Conservation (phyloP, 2,329 filamentous ascomycete species). For the Paraphaeosphaeria minitans region DNA sequence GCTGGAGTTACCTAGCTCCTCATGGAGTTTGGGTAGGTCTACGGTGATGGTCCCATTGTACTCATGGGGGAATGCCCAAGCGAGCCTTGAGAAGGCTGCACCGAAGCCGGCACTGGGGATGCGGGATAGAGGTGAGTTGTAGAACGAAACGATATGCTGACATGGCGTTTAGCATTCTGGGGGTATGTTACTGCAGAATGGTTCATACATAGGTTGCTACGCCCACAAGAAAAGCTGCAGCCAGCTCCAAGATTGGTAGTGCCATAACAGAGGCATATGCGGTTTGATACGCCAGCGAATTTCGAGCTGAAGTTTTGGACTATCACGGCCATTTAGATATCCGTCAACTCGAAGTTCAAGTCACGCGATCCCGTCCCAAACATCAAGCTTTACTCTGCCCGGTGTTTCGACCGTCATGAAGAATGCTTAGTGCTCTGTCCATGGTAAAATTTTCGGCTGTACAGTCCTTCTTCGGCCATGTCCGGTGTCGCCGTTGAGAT, state of each 20-base stretch:
- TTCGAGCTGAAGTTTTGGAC: not conserved
- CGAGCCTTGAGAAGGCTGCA: not conserved
- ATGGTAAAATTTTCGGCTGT: not conserved
- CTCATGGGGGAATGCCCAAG: not conserved
- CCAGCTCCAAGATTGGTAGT: not conserved
- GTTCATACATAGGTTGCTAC: not conserved
- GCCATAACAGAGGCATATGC: not conserved
- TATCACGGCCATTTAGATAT: not conserved
- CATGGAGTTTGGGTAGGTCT: not conserved
- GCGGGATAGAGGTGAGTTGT: not conserved
- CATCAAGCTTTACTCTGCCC: not conserved
- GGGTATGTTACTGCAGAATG: not conserved
- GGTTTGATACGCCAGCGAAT: too few relatives aligned
- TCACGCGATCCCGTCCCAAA: not conserved
- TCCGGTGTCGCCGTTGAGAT: not conserved
- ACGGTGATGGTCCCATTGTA: not conserved
- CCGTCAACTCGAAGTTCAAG: not conserved
- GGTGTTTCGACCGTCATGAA: not conserved
- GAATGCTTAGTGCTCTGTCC: not conserved
- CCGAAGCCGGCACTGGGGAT: not conserved
- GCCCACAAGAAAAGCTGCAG: not conserved
- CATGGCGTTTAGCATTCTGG: not conserved
- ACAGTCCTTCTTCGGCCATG: not conserved
- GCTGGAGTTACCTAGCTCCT: not conserved
- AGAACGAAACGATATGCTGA: not conserved